Base-by-base conservation (phyloP, 2,329 filamentous ascomycete species). In the Dendrostoma leiphaemia region DNA sequence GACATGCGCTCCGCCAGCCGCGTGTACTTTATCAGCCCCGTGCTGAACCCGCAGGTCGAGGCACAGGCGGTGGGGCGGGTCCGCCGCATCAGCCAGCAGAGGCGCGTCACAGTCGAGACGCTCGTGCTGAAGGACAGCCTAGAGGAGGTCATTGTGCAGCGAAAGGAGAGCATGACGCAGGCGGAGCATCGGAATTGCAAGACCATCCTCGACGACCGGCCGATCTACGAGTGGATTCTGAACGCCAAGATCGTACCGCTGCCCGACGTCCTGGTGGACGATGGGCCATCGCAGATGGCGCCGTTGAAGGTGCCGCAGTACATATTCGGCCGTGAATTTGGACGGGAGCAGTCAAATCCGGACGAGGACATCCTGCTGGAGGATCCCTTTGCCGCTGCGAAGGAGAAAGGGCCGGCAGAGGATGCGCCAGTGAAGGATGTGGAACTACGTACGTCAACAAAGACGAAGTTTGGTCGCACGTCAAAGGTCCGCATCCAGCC, bases 31-130 rank as follows among this genome's bases (percentile, higher is more conserved):
- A 81, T 96, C 52, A 93, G 88, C 59, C 92, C 93, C 0, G 90
- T 96, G 12, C 87, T 94, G 67, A 89, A 92, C 49, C 91, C 91
- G 0, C 83, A 89, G 59, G 81, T 96, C 1, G 90, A 96, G 67
- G 91, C 89, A 1, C 93, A 97, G 69, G 93, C 93, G 0, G 90
- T 97, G 59, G 96, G 95, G 57, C 86, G 93, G 65, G 91, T 89
- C 0, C 88, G 95, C 61, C 82, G 93, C 12, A 95, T 97, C 62
- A 91, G 91, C 10, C 92, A 97, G 68, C 85, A 76, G 51, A 86
- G 82, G 56, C 82, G 85, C 0, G 92, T 97, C 0, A 84, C 83
- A 8, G 92, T 96, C 0, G 91, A 97, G 71, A 97, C 91, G 0
- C 73, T 97, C 1, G 87, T 97, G 1, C 73, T 97, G 6, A 82